Percentiles rank a stretch among this genome's conserved stretches.
These are phyloP conservation scores for Spathaspora arborariae DNA, from an alignment of 805 yeast genomes.

Conservation along the genomic window DNA sequence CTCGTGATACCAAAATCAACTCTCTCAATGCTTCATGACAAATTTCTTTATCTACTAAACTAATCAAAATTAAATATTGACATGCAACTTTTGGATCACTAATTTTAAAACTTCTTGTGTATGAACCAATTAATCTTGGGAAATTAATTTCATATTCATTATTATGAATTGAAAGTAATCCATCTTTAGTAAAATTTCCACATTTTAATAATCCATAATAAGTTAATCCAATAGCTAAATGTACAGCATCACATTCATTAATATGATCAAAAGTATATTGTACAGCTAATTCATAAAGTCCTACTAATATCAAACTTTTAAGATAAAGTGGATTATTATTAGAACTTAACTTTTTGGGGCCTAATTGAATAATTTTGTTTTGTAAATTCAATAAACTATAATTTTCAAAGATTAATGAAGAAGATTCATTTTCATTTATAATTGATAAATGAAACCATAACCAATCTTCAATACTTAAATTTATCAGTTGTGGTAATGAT, in stretches of 20 bases:
- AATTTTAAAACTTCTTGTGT: constrained; percentile 76
- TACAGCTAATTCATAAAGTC: constrained; percentile 78
- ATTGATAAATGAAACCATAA: constrained; percentile 87
- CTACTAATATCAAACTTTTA: constrained; percentile 69
- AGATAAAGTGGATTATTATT: constrained; percentile 70
- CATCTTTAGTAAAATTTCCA: constrained; percentile 25
- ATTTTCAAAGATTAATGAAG: constrained; percentile 55
- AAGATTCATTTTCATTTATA: constrained; percentile 57
- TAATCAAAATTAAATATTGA: constrained; percentile 77
- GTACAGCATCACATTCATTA: constrained; percentile 84
- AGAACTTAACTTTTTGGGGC: constrained; percentile 64
- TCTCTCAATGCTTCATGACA: constrained; percentile 81
- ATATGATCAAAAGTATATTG: constrained; percentile 53
- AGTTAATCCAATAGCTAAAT: constrained; percentile 76
- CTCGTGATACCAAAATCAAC: constrained; percentile 80
- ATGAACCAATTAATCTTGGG: constrained; percentile 70
- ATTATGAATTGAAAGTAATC: constrained; percentile 29
- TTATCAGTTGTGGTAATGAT: constrained; percentile 62
- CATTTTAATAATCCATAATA: constrained; percentile 63
- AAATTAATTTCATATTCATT: constrained; percentile 41
- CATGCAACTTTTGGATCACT: constrained; percentile 88
- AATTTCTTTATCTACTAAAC: constrained; percentile 52
- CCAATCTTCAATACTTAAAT: constrained; percentile 90
- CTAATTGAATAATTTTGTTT: constrained; percentile 63
- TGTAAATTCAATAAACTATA: constrained; percentile 76